A percentile compares a stretch with the other conserved stretches of the same genome.
phyloP scores from a whole-genome alignment of 352 stramenopile genomes.

The Globisporangium barbulae region DNA sequence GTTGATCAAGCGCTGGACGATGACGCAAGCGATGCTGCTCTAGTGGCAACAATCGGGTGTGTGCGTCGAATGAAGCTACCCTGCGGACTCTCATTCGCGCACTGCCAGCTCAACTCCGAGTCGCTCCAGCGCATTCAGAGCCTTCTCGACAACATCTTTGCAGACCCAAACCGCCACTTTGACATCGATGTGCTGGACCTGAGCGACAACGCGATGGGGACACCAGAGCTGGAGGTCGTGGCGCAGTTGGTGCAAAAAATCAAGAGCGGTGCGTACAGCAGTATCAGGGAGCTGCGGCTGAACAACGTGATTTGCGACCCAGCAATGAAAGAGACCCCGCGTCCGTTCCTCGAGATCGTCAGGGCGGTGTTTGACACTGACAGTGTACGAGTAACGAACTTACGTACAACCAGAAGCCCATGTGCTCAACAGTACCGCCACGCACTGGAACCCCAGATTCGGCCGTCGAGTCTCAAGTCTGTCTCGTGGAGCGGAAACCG shows the following conservation, averaged over 20 bases:
- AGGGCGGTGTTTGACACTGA: neutral
- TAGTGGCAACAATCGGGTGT: too few species aligned
- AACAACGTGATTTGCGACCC: neutral
- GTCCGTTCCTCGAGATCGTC: neutral
- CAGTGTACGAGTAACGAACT: neutral
- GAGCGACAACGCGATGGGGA: neutral
- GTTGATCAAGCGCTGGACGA: too few species aligned
- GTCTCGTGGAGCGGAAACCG: neutral
- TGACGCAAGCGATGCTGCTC: too few species aligned
- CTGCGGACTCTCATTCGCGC: neutral
- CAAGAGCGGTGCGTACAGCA: neutral
- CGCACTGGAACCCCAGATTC: neutral
- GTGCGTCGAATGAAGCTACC: too few species aligned
- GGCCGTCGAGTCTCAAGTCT: neutral
- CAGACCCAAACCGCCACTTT: neutral
- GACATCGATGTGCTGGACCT: neutral
- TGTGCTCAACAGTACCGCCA: neutral
- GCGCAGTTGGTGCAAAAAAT: neutral
- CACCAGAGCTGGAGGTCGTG: neutral
- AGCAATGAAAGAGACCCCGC: neutral
- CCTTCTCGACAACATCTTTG: neutral
- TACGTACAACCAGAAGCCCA: neutral
- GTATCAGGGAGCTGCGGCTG: neutral
- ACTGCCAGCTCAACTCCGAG: neutral
- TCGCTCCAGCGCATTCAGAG: neutral